These are phyloP conservation scores for Globisporangium cederbergense DNA, from an alignment of 352 stramenopile genomes.

Conservation along the genomic window DNA sequence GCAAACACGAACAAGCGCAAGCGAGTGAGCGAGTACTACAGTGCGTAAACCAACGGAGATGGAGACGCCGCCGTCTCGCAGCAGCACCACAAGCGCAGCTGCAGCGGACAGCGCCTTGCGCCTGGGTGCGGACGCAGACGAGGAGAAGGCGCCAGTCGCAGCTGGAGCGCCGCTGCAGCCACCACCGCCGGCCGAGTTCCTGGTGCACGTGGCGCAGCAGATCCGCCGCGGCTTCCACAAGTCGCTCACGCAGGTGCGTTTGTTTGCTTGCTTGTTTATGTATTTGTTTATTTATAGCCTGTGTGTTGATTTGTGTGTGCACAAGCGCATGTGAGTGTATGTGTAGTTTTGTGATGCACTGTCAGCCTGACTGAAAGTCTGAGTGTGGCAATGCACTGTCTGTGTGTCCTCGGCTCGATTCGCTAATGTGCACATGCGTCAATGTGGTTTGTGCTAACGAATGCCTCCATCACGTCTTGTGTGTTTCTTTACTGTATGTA, in stretches of 20 bases:
- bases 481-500: background rate
- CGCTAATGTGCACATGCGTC: slow-evolving; percentile 1
- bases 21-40: slow-evolving; percentile 4
- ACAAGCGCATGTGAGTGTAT: background rate
- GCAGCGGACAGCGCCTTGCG: slow-evolving; percentile 5
- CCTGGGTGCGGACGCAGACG: background rate
- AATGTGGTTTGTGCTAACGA: background rate
- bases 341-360: slow-evolving; percentile 1
- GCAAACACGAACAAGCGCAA: background rate
- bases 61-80: slow-evolving; percentile 3
- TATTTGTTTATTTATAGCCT: background rate
- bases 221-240: slow-evolving; percentile 23
- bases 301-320: background rate
- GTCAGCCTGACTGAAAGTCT: background rate
- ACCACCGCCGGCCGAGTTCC: slow-evolving; percentile 16
- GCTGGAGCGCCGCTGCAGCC: background rate
- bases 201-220: slow-evolving; percentile 23
- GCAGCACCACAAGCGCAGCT: background rate
- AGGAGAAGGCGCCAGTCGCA: background rate
- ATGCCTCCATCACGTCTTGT: background rate
- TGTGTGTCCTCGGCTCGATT: background rate
- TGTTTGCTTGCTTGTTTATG: background rate
- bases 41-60: background rate
- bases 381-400: slow-evolving; percentile 13
- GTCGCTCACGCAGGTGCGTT: slow-evolving; percentile 22